Percentiles rank a stretch among this genome's conserved stretches.
Conservation (phyloP, 345 rosid genomes). For the Barbarea vulgaris region DNA sequence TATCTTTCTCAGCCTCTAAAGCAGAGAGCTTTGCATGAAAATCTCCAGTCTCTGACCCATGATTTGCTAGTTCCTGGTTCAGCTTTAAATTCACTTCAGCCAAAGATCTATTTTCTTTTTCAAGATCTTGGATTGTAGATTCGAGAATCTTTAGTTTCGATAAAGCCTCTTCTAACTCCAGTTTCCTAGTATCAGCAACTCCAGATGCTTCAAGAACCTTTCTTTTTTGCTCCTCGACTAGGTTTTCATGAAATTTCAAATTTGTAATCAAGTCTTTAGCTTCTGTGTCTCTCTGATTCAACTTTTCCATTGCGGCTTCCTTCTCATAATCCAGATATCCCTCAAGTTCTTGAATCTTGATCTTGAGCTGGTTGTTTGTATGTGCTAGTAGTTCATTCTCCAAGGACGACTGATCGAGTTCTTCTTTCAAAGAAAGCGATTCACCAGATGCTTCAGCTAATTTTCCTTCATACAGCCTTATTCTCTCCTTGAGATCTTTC, state of each 20-base stretch:
- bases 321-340: conserved; percentile 51
- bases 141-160: conserved; percentile 56
- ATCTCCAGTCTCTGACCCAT: conserved; percentile 56
- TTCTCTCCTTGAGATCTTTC: conserved; percentile 57
- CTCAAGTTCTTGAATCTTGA: conserved; percentile 71
- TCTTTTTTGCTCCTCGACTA: conserved; percentile 54
- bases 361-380: conserved; percentile 70
- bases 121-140: conserved; percentile 60
- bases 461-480: conserved; percentile 59
- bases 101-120: conserved; percentile 66
- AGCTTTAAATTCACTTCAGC: conserved; percentile 78
- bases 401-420: conserved; percentile 55
- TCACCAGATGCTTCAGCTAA: conserved; percentile 53
- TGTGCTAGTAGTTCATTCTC: conserved; percentile 67
- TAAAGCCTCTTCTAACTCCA: conserved; percentile 63
- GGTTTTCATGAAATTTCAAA: conserved; percentile 51
- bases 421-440: conserved; percentile 65
- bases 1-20: conserved; percentile 58
- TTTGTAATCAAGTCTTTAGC: conserved; percentile 57
- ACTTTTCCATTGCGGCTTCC: conserved; percentile 33
- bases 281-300: conserved; percentile 55
- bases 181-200: conserved; percentile 50
- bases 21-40: conserved; percentile 56
- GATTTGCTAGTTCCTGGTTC: conserved; percentile 62
- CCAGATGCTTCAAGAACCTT: conserved; percentile 57